Base-by-base conservation (phyloP, 768 basidiomycete species). In the Tricholoma flavovirens region DNA sequence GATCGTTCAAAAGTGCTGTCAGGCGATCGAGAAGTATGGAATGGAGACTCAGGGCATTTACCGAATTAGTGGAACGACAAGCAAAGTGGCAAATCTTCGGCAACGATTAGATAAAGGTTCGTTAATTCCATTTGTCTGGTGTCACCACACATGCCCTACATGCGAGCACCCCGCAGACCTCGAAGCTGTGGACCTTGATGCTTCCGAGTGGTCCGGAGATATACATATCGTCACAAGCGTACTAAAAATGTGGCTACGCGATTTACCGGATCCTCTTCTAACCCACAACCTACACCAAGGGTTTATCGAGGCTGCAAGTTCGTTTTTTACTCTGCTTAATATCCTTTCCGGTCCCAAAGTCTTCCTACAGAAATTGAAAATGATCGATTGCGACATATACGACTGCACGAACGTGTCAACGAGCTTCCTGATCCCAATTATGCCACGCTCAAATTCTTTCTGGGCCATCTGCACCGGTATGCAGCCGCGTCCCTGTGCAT, bases 351-450 rank as follows among this genome's bases (percentile, higher is more conserved):
- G 49, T 17, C 21, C 40, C 29, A 51, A 53, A 46, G 24, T 33
- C 3, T 46, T 45, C 53, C 14, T 62, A 52, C 62, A 94, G 89
- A 86, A 67, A 90, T 90, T 59, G 97, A 98, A 54, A 97, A 96
- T 65, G 95, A 97, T 62, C 84, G 96, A 51, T 75, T 98, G 61
- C 83, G 96, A 57, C 96, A 98, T 65, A 98, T 99, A 60, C 84
- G 95, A 50, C 74, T 98, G 52, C 97, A 99, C 66, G 97, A 98
- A 67, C 86, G 94, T 46, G 94, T 99, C 46, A 99, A 99, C 65
- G 96, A 98, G 61, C 79, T 99, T 53, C 96, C 97, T 11, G 97
- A 99, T 72, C 83, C 97, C n/a, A 98, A 98, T 71, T 99, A 99
- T 66, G 92, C 97, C 1, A 96, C 96, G 1, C 77, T 98, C 51